Evolutionary conservation across 352 stramenopile genomes (phyloP).

Genomic region (Globisporangium camurandrum): DNA sequence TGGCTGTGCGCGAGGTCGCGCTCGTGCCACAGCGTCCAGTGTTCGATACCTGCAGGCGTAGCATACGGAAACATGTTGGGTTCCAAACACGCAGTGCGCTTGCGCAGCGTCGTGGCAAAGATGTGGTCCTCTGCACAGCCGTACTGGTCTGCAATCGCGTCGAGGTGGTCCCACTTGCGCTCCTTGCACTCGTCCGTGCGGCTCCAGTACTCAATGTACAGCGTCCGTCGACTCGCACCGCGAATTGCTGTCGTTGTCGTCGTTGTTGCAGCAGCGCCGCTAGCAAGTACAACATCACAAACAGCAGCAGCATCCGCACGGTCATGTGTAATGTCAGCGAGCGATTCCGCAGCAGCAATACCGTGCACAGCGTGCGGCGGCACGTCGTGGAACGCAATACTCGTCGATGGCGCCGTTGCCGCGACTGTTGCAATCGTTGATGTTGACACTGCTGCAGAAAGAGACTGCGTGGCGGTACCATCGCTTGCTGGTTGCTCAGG

Average conservation of each 20-base stretch:
- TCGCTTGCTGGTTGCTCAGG: too few relatives aligned
- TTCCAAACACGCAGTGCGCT: constrained; percentile 76
- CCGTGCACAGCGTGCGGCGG: not conserved
- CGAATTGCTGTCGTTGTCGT: too few relatives aligned
- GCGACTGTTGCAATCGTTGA: constrained; percentile 8
- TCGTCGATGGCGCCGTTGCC: not conserved
- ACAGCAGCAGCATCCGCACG: constrained; percentile 31
- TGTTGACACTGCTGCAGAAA: constrained; percentile 3
- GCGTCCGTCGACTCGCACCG: constrained; percentile 49
- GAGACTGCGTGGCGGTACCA: too few relatives aligned
- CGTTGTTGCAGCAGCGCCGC: not conserved
- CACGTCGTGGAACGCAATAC: constrained; percentile 1
- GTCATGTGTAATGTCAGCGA: constrained; percentile 16
- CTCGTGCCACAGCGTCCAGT: constrained; percentile 84
- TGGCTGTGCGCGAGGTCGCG: constrained; percentile 69
- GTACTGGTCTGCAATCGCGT: constrained; percentile 75
- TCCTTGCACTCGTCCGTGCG: constrained; percentile 84
- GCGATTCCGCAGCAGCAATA: constrained; percentile 12
- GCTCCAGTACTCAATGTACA: constrained; percentile 88
- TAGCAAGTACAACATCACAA: constrained; percentile 16
- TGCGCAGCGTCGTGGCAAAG: constrained; percentile 69
- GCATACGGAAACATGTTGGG: constrained; percentile 89
- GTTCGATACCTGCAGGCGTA: constrained; percentile 81
- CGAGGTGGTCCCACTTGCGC: constrained; percentile 83
- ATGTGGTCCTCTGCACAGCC: constrained; percentile 76